phyloP scores from a whole-genome alignment of 352 stramenopile species.

The Pythium phragmiticola region DNA sequence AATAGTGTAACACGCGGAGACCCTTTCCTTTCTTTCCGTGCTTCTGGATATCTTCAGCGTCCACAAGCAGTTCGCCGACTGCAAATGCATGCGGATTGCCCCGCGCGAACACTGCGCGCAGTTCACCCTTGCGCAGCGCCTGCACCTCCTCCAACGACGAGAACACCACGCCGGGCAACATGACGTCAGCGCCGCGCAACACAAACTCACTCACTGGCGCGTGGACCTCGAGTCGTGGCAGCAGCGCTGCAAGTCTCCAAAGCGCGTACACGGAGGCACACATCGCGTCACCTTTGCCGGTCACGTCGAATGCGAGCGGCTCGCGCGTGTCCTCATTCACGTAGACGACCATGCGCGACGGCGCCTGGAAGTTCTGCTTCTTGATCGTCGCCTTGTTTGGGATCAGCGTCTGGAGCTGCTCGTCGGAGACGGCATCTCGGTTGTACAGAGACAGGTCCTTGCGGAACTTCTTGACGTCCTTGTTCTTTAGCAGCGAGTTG shows the following conservation, averaged over 20 bases:
- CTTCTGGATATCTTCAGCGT: constrained; percentile 49
- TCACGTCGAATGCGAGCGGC: constrained; percentile 69
- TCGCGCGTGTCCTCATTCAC: constrained; percentile 52
- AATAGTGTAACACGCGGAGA: constrained; percentile 65
- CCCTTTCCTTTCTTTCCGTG: constrained; percentile 68
- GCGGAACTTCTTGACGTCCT: constrained; percentile 85
- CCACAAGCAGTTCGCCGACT: constrained; percentile 75
- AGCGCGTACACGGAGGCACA: constrained; percentile 70
- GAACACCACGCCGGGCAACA: constrained; percentile 82
- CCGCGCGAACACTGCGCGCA: constrained; percentile 65
- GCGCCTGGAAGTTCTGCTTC: constrained; percentile 78
- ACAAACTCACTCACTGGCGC: constrained; percentile 81
- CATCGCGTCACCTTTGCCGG: constrained; percentile 62
- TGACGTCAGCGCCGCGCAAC: constrained; percentile 77
- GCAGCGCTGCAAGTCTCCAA: constrained; percentile 46
- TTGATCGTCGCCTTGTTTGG: constrained; percentile 40
- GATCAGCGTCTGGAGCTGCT: constrained; percentile 41
- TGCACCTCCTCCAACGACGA: constrained; percentile 47
- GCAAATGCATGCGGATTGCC: constrained; percentile 78
- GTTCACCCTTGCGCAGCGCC: constrained; percentile 58
- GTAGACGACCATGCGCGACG: constrained; percentile 73
- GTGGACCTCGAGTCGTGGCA: constrained; percentile 67
- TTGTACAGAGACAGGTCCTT: constrained; percentile 51
- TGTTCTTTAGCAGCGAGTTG: constrained; percentile 81
- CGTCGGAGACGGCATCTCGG: constrained; percentile 33